A percentile compares a stretch with the other conserved stretches of the same genome.
Evolutionary conservation across 2,329 filamentous ascomycete species (phyloP).

Genomic region (Akanthomyces lecanii): DNA sequence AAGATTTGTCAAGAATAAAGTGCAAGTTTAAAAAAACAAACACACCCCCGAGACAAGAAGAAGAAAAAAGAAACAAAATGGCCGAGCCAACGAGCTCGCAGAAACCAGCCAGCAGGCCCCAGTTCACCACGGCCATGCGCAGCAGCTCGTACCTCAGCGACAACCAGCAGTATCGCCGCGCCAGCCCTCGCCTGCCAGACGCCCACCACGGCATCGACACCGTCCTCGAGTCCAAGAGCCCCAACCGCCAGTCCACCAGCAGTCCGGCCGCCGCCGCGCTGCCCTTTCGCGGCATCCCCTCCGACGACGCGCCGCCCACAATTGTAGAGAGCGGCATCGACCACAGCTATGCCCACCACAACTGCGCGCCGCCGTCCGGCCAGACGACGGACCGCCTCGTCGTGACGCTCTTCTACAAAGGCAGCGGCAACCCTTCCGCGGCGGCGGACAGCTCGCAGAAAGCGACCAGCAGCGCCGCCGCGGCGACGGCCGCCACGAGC

Average conservation of each 20-base stretch:
- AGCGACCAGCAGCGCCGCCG: neutral
- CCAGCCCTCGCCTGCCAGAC: slow-evolving; percentile 42
- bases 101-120: slow-evolving; percentile 34
- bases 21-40: neutral
- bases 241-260: slow-evolving; percentile 32
- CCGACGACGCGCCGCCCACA: slow-evolving; percentile 53
- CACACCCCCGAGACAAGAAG: neutral
- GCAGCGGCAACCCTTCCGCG: slow-evolving; percentile 24
- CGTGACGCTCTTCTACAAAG: slow-evolving; percentile 62
- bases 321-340: slow-evolving; percentile 60
- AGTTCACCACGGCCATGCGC: slow-evolving; percentile 48
- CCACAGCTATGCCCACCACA: slow-evolving; percentile 59
- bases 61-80: neutral
- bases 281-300: slow-evolving; percentile 58
- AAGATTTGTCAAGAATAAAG: neutral
- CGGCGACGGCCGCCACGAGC: slow-evolving; percentile 5
- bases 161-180: slow-evolving; percentile 58
- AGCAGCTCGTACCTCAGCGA: slow-evolving; percentile 60
- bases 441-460: slow-evolving; percentile 19
- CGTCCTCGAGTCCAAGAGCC: slow-evolving; percentile 53
- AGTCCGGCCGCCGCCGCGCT: slow-evolving; percentile 28
- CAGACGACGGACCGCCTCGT: slow-evolving; percentile 48
- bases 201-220: slow-evolving; percentile 60
- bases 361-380: slow-evolving; percentile 53
- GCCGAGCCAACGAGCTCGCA: slow-evolving; percentile 11